A percentile compares a stretch with the other conserved stretches of the same genome.
Conservation (phyloP, 257 asterid species). For the Thymus quinquecostatus region DNA sequence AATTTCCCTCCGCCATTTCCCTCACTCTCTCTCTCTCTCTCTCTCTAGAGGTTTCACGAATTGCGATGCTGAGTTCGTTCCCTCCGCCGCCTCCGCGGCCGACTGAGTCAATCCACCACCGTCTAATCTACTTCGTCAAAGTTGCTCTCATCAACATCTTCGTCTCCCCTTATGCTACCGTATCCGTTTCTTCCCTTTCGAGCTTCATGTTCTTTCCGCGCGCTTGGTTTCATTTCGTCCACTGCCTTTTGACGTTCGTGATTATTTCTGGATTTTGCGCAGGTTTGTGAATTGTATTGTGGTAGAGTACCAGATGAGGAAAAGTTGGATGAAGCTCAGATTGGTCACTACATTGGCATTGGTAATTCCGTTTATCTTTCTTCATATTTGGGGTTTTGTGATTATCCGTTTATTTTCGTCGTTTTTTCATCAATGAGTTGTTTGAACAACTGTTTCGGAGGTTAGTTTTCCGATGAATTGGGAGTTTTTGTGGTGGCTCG, state of each 20-base stretch:
- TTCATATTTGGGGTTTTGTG: background rate
- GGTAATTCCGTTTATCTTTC: constrained; percentile 49
- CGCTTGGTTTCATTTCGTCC: background rate
- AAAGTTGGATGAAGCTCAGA: constrained; percentile 93
- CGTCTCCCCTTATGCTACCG: constrained; percentile 90
- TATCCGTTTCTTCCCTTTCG: constrained; percentile 19
- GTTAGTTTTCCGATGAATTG: background rate
- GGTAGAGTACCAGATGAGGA: constrained; percentile 81
- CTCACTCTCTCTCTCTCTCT: background rate
- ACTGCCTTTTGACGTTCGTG: background rate
- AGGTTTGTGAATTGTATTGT: constrained; percentile 92
- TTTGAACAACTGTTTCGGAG: constrained; percentile 9
- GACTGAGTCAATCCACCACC: constrained; percentile 67
- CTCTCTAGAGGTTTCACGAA: constrained; percentile 18
- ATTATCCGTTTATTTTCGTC: background rate
- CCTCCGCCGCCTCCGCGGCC: constrained; percentile 52
- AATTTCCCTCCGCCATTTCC: constrained; percentile 30
- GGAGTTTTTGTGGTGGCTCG: constrained; percentile 8
- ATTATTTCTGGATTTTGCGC: constrained; percentile 15
- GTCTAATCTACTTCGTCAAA: constrained; percentile 78
- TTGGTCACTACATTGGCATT: constrained; percentile 94
- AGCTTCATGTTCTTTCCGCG: background rate
- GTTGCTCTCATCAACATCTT: constrained; percentile 80
- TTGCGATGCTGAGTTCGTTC: constrained; percentile 47
- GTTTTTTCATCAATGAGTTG: background rate